Evolutionary conservation across 352 stramenopile species (phyloP), one percentile per base, ranked within the genome.

Genomic region (Phytophthora niederhauseri): DNA sequence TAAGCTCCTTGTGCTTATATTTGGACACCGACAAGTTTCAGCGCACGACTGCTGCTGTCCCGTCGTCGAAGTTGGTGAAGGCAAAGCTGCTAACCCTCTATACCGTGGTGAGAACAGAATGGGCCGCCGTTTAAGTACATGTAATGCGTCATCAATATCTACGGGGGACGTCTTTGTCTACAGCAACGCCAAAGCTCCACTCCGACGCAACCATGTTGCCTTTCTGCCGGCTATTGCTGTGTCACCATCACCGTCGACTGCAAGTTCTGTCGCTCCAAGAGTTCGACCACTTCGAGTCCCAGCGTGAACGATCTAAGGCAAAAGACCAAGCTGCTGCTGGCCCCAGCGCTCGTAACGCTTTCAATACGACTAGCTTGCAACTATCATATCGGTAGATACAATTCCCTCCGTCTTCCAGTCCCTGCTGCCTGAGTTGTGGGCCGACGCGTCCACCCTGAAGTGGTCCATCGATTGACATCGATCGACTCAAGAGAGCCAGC

Each of bases 401-500:
- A 26, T 26, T 26, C 24, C 24, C 24, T 3, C 24, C 45, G 45
- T 51, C 45, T 51, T 49, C 41, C 12, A 49, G 41, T 49, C 41
- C 19, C 24, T 3, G 2, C 24, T 26, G 2, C 22, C 24, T 26
- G 24, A 26, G 24, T 26, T 26, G 24, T 26, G 24, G 24, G 24
- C 24, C 24, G 24, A 26, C 4, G 19, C 38, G 41, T 49, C 41
- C 41, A 49, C 11, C n/a, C 2, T 22, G 20, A 49, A 49, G n/a
- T 49, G 41, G 41, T 28, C 46, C 46, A 53, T 28, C 15, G 30
- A 34, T 34, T 34, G 30, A 34, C 30, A 26, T 26, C 24, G 24
- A 26, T 26, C 4, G 24, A 26, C 30, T 9, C 30, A 34, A 61
- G 28, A 64, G 57, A 64, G 57, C n/a, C 43, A 64, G 57, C 45